Percentiles rank a stretch among this genome's conserved stretches.
Conservation (phyloP, 495 filamentous ascomycete species). For the Zalerion maritima region DNA sequence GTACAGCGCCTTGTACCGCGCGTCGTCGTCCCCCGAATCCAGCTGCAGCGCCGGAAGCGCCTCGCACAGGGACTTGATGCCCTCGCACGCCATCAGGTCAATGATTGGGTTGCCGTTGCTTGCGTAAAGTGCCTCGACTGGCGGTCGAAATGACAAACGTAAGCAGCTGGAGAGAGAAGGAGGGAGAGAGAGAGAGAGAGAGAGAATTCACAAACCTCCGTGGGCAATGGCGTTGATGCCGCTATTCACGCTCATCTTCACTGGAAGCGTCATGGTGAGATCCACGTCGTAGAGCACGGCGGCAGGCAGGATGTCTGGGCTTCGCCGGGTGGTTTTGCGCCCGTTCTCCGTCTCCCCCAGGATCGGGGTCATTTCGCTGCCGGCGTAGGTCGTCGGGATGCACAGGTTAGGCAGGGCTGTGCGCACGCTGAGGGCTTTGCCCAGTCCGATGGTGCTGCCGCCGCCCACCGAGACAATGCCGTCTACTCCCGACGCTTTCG, state of each 20-base stretch:
- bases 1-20: slow-evolving; percentile 44
- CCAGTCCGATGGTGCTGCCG: slow-evolving; percentile 50
- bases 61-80: slow-evolving; percentile 35
- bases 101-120: slow-evolving; percentile 47
- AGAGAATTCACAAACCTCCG: slow-evolving; percentile 38
- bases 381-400: slow-evolving; percentile 56
- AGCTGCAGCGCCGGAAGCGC: slow-evolving; percentile 43
- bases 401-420: slow-evolving; percentile 51
- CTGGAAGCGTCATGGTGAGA: slow-evolving; percentile 49
- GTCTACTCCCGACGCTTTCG: slow-evolving; percentile 33
- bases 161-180: neutral
- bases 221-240: slow-evolving; percentile 61
- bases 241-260: slow-evolving; percentile 43
- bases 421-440: slow-evolving; percentile 51
- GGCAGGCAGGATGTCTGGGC: slow-evolving; percentile 49
- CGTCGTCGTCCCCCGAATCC: slow-evolving; percentile 30
- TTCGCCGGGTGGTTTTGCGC: slow-evolving; percentile 47
- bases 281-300: slow-evolving; percentile 59
- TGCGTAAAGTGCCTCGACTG: slow-evolving; percentile 53
- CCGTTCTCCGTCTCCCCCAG: slow-evolving; percentile 51
- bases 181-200: too few relatives aligned
- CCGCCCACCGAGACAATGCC: slow-evolving; percentile 44
- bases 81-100: slow-evolving; percentile 42
- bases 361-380: slow-evolving; percentile 56
- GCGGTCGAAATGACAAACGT: neutral